Evolutionary conservation across 805 yeast species (phyloP).

Genomic region (Novakomyces olei): DNA sequence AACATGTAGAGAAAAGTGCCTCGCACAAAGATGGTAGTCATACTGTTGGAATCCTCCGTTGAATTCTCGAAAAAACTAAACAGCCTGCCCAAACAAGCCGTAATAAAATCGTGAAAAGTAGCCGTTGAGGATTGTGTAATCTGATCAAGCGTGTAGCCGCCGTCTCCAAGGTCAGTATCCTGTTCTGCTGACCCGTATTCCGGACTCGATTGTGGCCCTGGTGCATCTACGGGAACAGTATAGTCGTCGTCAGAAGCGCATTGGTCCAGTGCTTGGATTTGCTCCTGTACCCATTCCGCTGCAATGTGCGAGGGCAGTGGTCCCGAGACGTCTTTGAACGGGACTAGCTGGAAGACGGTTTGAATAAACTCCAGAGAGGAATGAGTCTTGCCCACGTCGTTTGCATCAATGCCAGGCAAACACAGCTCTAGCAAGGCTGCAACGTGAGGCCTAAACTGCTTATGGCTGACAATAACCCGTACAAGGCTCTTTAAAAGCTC

Average conservation of each 20-base stretch:
- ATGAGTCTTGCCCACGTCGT: slow-evolving; percentile 55
- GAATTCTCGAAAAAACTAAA: slow-evolving; percentile 45
- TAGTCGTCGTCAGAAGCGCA: slow-evolving; percentile 2
- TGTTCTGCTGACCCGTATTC: too few species aligned
- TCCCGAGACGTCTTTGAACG: slow-evolving; percentile 37
- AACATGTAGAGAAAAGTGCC: not conserved
- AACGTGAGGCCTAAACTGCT: slow-evolving; percentile 52
- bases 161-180: not conserved
- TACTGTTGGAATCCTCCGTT: slow-evolving; percentile 25
- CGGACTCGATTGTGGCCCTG: too few species aligned
- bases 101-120: slow-evolving; percentile 39
- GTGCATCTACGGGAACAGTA: too few species aligned
- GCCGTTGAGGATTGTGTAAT: slow-evolving; percentile 35
- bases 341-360: slow-evolving; percentile 47
- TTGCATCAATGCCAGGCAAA: slow-evolving; percentile 68
- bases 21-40: not conserved
- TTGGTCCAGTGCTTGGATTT: slow-evolving; percentile 31
- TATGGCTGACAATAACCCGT: slow-evolving; percentile 40
- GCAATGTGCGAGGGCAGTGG: slow-evolving; percentile 18
- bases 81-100: slow-evolving; percentile 32
- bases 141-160: slow-evolving; percentile 19
- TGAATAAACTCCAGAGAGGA: slow-evolving; percentile 48
- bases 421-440: slow-evolving; percentile 48
- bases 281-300: slow-evolving; percentile 40
- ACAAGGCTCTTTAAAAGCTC: slow-evolving; percentile 42